A percentile compares a stretch with the other conserved stretches of the same genome.
Evolutionary conservation across 2,329 filamentous ascomycete genomes (phyloP).

Genomic region (Diatrype stigma): DNA sequence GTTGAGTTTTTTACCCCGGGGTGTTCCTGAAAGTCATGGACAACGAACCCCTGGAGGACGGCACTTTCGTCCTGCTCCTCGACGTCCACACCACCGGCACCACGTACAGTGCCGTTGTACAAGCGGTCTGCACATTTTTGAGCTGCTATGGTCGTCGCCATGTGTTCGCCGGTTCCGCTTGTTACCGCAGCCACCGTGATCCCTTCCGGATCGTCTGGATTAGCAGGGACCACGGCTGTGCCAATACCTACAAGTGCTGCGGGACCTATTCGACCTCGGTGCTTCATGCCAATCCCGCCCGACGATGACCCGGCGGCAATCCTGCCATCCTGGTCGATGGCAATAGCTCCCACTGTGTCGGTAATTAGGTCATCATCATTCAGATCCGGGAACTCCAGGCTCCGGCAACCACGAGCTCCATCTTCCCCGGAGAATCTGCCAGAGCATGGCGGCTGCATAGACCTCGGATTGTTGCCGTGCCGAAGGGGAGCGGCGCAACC

Average conservation of each 20-base stretch:
- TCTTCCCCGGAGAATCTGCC: background rate
- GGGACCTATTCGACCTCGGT: slow-evolving; percentile 83
- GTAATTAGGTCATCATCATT: slow-evolving; percentile 63
- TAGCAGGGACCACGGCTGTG: slow-evolving; percentile 78
- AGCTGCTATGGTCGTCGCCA: slow-evolving; percentile 92
- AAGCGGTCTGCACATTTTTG: slow-evolving; percentile 81
- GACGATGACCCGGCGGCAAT: slow-evolving; percentile 96
- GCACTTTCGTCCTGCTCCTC: slow-evolving; percentile 72
- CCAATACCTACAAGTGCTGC: slow-evolving; percentile 91
- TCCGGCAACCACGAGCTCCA: background rate
- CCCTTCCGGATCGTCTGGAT: slow-evolving; percentile 64
- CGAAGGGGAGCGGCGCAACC: background rate
- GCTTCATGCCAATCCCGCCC: slow-evolving; percentile 98
- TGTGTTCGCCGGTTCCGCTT: slow-evolving; percentile 95
- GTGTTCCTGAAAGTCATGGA: slow-evolving; percentile 89
- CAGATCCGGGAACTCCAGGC: background rate
- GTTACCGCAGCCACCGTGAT: slow-evolving; percentile 78
- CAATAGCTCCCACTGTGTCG: slow-evolving; percentile 95
- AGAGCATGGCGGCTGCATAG: background rate
- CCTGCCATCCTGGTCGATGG: slow-evolving; percentile 77
- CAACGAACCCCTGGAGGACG: slow-evolving; percentile 70
- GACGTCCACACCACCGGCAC: slow-evolving; percentile 56
- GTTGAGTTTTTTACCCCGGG: slow-evolving; percentile 77
- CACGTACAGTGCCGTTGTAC: slow-evolving; percentile 64
- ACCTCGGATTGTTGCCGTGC: background rate